Base-by-base conservation (phyloP, 352 stramenopile genomes). In the Pythium periplocum region DNA sequence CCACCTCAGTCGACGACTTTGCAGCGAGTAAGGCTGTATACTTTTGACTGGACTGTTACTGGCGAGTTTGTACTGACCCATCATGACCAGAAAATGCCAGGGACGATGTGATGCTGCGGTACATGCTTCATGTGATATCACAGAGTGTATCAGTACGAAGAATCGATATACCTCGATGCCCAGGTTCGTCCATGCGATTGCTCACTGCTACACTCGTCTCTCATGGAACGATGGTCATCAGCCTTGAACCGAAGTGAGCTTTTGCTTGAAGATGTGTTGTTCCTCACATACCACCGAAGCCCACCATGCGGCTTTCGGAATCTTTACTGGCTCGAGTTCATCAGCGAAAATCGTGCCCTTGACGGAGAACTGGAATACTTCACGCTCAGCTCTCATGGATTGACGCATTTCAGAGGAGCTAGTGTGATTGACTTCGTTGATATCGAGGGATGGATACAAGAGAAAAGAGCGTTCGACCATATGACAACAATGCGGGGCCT, bases 401-500 rank as follows among this genome's bases (percentile, higher is more conserved):
- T 90, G 11, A 87, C 79, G 0, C 73, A 81, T 30, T 86, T 84
- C 31, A 54, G 67, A 32, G 57, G 51, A 8, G 59, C 52, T 0
- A 58, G 59, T 9, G 75, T 70, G 6, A 54, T 78, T 6, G 79
- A 90, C 39, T 86, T 87, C 51, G 62, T 73, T 3, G 65, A 85
- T 41, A 47, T 86, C 26, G 49, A 59, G 8, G 66, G 55, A 26
- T 87, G 79, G 79, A 57, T 90, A n/a, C 53, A 75, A 30, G 77
- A 90, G 38, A 90, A 87, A 62, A 66, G 71, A 4, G 79, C 73
- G 7, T 90, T 90, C 48, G 79, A 87, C 61, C 64, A 79, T 51
- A 87, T 90, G 72, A 83, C 77, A 3, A 75, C 45, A 12, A 87
- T 90, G 74, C 54, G 69, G 4, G 73, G 76, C 0, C 52, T 90